Evolutionary conservation across 805 yeast genomes (phyloP).

Genomic region (Yamadazyma phyllophila): DNA sequence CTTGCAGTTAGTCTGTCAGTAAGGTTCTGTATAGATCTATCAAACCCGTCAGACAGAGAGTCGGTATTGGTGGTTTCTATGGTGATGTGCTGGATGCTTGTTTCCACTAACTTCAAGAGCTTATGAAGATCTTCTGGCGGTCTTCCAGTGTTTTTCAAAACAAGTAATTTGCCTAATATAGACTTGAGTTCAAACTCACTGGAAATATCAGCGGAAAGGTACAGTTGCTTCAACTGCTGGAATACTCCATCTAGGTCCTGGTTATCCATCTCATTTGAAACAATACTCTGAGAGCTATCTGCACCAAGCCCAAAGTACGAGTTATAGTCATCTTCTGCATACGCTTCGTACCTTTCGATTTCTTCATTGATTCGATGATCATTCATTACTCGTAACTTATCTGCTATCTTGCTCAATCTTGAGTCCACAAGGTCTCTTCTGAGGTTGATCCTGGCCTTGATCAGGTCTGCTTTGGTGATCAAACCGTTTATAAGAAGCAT

Average conservation of each 20-base stretch:
- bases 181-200: slow-evolving; percentile 17
- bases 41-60: slow-evolving; percentile 26
- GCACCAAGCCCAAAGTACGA: slow-evolving; percentile 13
- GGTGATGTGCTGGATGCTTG: slow-evolving; percentile 30
- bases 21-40: slow-evolving; percentile 29
- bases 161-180: slow-evolving; percentile 22
- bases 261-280: slow-evolving; percentile 8
- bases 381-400: slow-evolving; percentile 30
- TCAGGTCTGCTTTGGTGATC: slow-evolving; percentile 25
- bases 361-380: slow-evolving; percentile 33
- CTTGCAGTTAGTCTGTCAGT: slow-evolving; percentile 34
- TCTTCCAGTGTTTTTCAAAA: slow-evolving; percentile 25
- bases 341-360: slow-evolving; percentile 36
- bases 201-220: slow-evolving; percentile 4
- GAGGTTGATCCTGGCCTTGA: slow-evolving; percentile 27
- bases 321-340: slow-evolving; percentile 39
- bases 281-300: slow-evolving; percentile 8
- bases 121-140: slow-evolving; percentile 22
- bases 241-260: slow-evolving; percentile 13
- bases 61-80: slow-evolving; percentile 16
- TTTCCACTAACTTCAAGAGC: slow-evolving; percentile 28
- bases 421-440: slow-evolving; percentile 39
- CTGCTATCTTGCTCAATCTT: slow-evolving; percentile 32
- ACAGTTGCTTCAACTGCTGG: slow-evolving; percentile 12
- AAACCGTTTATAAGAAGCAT: slow-evolving; percentile 35